phyloP scores from a whole-genome alignment of 75 land plant species.

The Larix kaempferi region DNA sequence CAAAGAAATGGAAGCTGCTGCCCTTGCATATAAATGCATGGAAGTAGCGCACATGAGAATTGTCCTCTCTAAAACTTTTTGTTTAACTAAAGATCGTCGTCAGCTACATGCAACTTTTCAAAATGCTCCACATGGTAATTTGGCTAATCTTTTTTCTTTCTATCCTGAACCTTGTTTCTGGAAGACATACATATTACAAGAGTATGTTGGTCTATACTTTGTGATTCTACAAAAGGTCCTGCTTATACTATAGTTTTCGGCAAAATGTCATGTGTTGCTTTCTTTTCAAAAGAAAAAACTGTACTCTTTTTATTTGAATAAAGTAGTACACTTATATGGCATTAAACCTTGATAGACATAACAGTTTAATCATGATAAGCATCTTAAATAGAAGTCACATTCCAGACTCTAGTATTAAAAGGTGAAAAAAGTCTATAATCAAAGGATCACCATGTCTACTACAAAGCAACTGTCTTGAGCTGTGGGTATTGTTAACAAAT shows the following conservation, averaged over 20 bases:
- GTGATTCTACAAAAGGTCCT: background rate
- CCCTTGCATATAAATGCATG: conserved; percentile 87
- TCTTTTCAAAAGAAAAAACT: too few relatives aligned
- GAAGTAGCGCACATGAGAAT: conserved; percentile 86
- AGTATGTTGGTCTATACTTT: background rate
- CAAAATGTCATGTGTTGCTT: background rate
- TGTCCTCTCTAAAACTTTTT: conserved; percentile 42
- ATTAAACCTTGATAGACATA: too few relatives aligned
- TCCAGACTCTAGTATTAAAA: too few relatives aligned
- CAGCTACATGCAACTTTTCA: conserved; percentile 62
- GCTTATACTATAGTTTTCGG: too few relatives aligned
- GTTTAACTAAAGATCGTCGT: conserved; percentile 45
- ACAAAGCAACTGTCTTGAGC: too few relatives aligned
- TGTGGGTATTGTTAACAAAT: too few relatives aligned
- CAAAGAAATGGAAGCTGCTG: conserved; percentile 78
- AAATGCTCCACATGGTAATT: conserved; percentile 45
- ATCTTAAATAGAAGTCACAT: too few relatives aligned
- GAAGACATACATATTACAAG: background rate
- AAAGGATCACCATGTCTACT: too few relatives aligned
- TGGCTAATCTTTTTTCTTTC: background rate
- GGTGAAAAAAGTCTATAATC: too few relatives aligned
- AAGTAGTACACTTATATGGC: too few relatives aligned
- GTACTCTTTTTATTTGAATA: too few relatives aligned
- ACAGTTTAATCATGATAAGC: too few relatives aligned
- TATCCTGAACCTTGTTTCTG: background rate